phyloP scores from a whole-genome alignment of 805 yeast genomes.

The Suhomyces canberraensis region DNA sequence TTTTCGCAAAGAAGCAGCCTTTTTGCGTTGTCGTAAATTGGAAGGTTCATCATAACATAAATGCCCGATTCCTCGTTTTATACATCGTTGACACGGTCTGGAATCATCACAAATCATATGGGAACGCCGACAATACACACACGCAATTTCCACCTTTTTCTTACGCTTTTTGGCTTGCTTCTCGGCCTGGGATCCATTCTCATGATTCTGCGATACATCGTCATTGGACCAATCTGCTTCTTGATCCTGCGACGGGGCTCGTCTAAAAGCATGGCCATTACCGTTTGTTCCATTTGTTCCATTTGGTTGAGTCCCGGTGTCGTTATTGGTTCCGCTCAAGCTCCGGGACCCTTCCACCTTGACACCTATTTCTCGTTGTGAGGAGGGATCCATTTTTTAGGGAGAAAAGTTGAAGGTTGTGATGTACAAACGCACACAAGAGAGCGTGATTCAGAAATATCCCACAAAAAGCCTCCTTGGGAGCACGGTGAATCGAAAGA shows the following conservation, averaged over 20 bases:
- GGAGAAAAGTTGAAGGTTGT: no score
- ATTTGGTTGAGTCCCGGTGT: not conserved
- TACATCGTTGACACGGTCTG: constrained; percentile 76
- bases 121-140: constrained; percentile 88
- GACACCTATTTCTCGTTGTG: no score
- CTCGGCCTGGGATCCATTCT: not conserved
- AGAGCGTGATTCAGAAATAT: no score
- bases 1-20: constrained; percentile 25
- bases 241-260: not conserved
- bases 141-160: constrained; percentile 63
- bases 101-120: constrained; percentile 90
- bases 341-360: constrained; percentile 4
- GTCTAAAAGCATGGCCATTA: not conserved
- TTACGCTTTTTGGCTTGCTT: constrained; percentile 31
- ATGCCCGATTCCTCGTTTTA: constrained; percentile 84
- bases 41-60: constrained; percentile 75
- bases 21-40: constrained; percentile 38
- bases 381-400: not conserved
- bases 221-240: constrained; percentile 2
- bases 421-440: no score
- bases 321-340: not conserved
- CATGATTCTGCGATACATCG: not conserved
- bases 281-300: not conserved
- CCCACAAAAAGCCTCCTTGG: no score
- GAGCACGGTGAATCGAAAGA: no score